Conservation (phyloP, 208 protist genomes). For the Acanthamoeba sp. region DNA sequence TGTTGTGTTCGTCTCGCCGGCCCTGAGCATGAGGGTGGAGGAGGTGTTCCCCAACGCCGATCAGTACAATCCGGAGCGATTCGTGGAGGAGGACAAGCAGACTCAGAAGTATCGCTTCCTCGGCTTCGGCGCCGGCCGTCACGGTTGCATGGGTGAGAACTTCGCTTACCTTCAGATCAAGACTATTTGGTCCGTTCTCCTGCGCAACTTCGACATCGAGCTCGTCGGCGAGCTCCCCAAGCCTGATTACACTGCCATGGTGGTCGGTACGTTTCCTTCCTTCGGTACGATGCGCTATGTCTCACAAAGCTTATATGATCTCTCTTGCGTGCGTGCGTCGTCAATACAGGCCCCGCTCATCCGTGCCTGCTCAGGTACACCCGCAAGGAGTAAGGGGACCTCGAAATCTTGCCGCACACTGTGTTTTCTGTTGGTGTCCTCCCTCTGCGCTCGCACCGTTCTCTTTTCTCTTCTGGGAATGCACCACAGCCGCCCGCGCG, state of each 20-base stretch:
- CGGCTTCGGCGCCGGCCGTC: conserved; percentile 90
- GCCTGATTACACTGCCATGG: conserved; percentile 90
- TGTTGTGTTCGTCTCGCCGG: conserved; percentile 92
- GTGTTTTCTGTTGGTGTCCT: too few relatives aligned
- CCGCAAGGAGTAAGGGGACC: neutral
- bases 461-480: too few relatives aligned
- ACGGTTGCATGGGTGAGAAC: conserved; percentile 93
- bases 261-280: conserved; percentile 53
- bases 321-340: neutral
- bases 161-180: conserved; percentile 95
- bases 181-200: conserved; percentile 92
- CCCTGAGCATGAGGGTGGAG: conserved; percentile 91
- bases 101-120: conserved; percentile 89
- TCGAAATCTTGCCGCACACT: too few relatives aligned
- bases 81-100: conserved; percentile 70
- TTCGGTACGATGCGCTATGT: neutral
- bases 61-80: conserved; percentile 92
- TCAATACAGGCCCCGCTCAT: neutral
- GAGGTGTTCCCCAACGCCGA: conserved; percentile 92
- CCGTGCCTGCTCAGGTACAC: conserved; percentile 64
- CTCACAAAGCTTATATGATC: neutral
- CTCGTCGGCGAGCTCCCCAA: conserved; percentile 90
- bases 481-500: too few relatives aligned
- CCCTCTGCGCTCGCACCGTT: too few relatives aligned
- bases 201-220: conserved; percentile 94